Evolutionary conservation across 331 rosid genomes (phyloP), one percentile per base, ranked within the genome.

Genomic region (Quercus phellos): DNA sequence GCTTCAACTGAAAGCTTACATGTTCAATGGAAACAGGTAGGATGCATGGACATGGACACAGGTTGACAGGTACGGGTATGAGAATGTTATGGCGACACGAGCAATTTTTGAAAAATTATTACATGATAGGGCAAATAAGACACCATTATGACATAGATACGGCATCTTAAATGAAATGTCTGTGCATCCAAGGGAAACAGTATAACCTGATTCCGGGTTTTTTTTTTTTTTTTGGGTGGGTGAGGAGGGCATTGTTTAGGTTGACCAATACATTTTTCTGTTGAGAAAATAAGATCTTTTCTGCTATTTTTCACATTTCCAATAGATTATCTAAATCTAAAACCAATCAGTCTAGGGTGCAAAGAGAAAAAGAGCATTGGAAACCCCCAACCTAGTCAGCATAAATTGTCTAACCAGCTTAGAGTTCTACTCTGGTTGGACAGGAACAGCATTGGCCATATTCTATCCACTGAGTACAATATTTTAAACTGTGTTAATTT

Each of bases 1-100:
- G 55, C 66, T 69, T 77, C 54, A 54, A 76, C 32, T 75, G 55
- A 72, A 76, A 43, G 63, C 74, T 68, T 63, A 66, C 55, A 54
- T 59, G 21, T 63, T 63, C 35, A 14, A 63, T 4, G 30, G 69
- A 63, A 16, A 63, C 43, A 14, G 9, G 46, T 38, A 38, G 11
- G 46, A 38, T 38, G 46, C 46, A 38, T 38, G 46, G 46, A 38
- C 12, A 38, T 38, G 46, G 46, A 38, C 11, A 38, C 3, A 38
- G 46, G 46, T 38, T 38, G 46, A 38, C 3, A 0, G 3, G 46
- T 38, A 38, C 1, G 0, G 46, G 46, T 38, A 38, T 38, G 46
- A 38, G 46, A 1, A 38, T 38, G 46, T 38, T 38, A 8, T 3
- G 0, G 11, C 3, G 3, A 38, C 11, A 38, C 3, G 0, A 38